A percentile compares a stretch with the other conserved stretches of the same genome.
Conservation (phyloP, 768 basidiomycete species). For the Mycena sanguinolenta region DNA sequence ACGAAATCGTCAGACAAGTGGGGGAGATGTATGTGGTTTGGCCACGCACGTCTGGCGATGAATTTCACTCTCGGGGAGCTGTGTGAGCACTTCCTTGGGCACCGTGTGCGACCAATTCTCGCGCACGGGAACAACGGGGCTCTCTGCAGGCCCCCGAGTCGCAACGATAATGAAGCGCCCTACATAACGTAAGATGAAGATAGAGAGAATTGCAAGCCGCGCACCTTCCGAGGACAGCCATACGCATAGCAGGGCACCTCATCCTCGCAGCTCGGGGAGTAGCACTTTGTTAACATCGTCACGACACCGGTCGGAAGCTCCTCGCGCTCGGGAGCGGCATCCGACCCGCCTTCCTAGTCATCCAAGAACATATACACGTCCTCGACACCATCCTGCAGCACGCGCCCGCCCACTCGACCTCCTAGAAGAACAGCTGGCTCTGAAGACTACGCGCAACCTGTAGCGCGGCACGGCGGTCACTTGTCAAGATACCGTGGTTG, state of each 20-base stretch:
- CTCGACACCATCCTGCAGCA: conserved; percentile 88
- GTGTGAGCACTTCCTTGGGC: conserved; percentile 52
- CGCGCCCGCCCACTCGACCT: conserved; percentile 92
- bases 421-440: conserved; percentile 94
- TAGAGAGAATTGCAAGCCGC: neutral
- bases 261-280: conserved; percentile 87
- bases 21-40: neutral
- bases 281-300: conserved; percentile 91
- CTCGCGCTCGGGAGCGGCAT: conserved; percentile 71
- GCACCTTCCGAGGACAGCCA: conserved; percentile 75
- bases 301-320: conserved; percentile 90
- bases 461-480: conserved; percentile 86
- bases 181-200: neutral
- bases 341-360: conserved; percentile 77
- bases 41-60: conserved; percentile 77
- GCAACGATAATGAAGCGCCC: conserved; percentile 13
- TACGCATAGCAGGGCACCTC: conserved; percentile 86
- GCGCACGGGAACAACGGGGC: conserved; percentile 45
- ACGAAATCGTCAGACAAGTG: neutral
- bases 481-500: conserved; percentile 79
- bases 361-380: conserved; percentile 95
- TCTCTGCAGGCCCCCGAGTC: conserved; percentile 44
- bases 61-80: conserved; percentile 81
- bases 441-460: conserved; percentile 90
- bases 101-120: conserved; percentile 64